These are phyloP conservation scores for Pleomassaria siparia DNA, from an alignment of 2,329 filamentous ascomycete genomes.

Conservation along the genomic window DNA sequence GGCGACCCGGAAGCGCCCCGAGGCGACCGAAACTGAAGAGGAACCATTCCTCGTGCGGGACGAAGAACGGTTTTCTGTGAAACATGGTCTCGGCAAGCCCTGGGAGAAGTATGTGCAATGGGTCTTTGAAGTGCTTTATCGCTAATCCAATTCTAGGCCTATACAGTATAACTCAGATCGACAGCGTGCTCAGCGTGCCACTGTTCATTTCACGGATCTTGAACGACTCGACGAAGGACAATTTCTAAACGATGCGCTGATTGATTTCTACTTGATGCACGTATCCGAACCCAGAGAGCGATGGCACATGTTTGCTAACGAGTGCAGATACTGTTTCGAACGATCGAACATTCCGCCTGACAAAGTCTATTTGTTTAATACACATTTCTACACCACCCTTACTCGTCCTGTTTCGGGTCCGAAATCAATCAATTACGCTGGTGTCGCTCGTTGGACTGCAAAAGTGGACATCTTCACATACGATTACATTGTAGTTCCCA, in stretches of 20 bases:
- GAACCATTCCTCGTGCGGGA: not conserved
- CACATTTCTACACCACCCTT: slow-evolving; percentile 83
- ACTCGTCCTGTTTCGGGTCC: slow-evolving; percentile 55
- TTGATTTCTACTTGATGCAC: slow-evolving; percentile 77
- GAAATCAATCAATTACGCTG: slow-evolving; percentile 74
- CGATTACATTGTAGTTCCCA: slow-evolving; percentile 88
- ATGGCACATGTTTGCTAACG: not conserved
- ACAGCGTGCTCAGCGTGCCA: slow-evolving; percentile 64
- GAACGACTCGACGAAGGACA: slow-evolving; percentile 77
- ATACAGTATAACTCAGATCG: slow-evolving; percentile 64
- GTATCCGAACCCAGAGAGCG: slow-evolving; percentile 7
- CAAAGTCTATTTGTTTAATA: slow-evolving; percentile 86
- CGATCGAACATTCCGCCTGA: slow-evolving; percentile 51
- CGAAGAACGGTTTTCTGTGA: slow-evolving; percentile 20
- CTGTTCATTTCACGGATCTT: slow-evolving; percentile 73
- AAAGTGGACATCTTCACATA: slow-evolving; percentile 81
- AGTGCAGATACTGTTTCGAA: slow-evolving; percentile 34
- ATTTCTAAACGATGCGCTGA: slow-evolving; percentile 89
- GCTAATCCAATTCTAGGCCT: slow-evolving; percentile 42
- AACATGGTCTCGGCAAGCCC: slow-evolving; percentile 25
- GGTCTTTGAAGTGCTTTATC: not conserved
- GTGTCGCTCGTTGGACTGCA: slow-evolving; percentile 84
- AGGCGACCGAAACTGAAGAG: not conserved
- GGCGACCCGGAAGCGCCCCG: not conserved
- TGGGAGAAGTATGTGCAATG: slow-evolving; percentile 27